Base-by-base conservation (phyloP, 1,284 basidiomycete genomes). In the Ustilago shanxiensis region DNA sequence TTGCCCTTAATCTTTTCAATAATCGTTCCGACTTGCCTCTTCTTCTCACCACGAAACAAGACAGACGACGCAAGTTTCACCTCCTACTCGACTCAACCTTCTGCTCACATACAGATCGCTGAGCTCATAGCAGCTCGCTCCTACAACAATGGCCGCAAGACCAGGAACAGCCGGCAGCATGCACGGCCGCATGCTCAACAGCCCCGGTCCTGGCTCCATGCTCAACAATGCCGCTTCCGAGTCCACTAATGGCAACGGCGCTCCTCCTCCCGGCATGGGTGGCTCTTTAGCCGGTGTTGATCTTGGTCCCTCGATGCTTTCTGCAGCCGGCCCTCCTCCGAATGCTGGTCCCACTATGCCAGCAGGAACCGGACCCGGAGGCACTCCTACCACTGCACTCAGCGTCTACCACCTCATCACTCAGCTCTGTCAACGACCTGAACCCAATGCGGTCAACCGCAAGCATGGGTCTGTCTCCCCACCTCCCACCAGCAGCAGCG, bases 341-440 rank as follows among this genome's bases (percentile, higher is more conserved):
- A 74, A 79, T 45, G 74, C 80, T 24, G 80, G 80, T 3, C 80
- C 80, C 13, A 66, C 77, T 4, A 74, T 79, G 55, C 79, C 80
- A 18, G 80, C 79, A 18, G 80, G 80, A 13, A 82, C 80, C 1
- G 80, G 80, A 13, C 80, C 80, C 11, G 80, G 80, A 31, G 80
- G 80, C 14, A 82, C 80, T 7, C 80, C 80, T 16, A 82, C 80
- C n/a, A 84, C 83, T 8, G 83, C 83, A 6, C 67, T 85, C 16
- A 82, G 81, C 59, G 78, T 86, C 54, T 85, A 85, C 65, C 81
- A 80, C 22, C 72, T 86, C 49, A 86, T 86, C 69, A 78, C 80
- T 26, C 84, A 86, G 67, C 80, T 86, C 41, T 85, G 83, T 44
- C 84, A 86, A 56, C 74, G 84, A 41, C 84, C 84, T 14, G 81